Base-by-base conservation (phyloP, 2,329 filamentous ascomycete species). In the Phoma sp. region DNA sequence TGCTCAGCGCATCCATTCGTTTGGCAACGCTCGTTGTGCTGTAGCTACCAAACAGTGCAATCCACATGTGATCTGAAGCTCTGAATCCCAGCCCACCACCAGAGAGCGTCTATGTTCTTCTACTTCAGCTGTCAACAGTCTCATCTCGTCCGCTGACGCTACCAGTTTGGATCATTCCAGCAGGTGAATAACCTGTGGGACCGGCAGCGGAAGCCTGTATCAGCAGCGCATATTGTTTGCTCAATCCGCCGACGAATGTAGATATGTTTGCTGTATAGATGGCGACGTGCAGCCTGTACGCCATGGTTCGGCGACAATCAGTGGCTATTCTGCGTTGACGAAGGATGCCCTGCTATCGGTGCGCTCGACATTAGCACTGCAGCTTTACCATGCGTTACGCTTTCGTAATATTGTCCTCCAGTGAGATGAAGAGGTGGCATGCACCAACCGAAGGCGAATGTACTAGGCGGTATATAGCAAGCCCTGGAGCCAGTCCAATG, bases 241-340 rank as follows among this genome's bases (percentile, higher is more conserved):
- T 36, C 21, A 18, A 9, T 18, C 7, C 23, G 36, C 42, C 37
- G 29, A 42, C 37, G 20, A 18, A 5, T n/a, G 17, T 14, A 29
- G 21, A 3, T 15, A 42, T 53, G 50, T 53, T 53, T 53, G 50
- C 50, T 48, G 18, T 18, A 2, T 9, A 15, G 7, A 25, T 28
- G 15, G 26, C 21, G 18, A 9, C 20, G 21, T 48, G 32, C 23
- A 18, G 4, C 15, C 4, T 20, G 23, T 42, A 42, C 38, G n/a
- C 25, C 17, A 23, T 33, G 7, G 18, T 7, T 14, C 28, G 29
- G 34, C n/a, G 7, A 28, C 45, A 40, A 36, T 43, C 11, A 30
- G 7, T 49, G 6, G 21, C 4, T 10, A 25, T 17, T 7, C 7
- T 20, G 4, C 6, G 18, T 37, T 10, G 17, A 30, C 12, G 14